Conservation (phyloP, 495 filamentous ascomycete species). For the Penicillium ochrochloron region DNA sequence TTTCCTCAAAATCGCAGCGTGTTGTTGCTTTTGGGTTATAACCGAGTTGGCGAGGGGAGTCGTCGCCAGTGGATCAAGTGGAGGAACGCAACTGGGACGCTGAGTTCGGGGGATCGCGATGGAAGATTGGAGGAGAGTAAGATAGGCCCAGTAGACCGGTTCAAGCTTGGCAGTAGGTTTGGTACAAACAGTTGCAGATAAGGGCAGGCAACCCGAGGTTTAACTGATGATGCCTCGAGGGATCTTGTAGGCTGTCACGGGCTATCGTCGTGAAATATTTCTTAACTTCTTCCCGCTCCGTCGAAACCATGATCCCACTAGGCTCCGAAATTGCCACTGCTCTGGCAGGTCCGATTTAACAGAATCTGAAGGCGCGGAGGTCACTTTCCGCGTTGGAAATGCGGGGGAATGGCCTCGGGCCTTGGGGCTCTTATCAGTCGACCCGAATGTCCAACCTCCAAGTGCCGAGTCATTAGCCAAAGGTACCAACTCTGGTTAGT, state of each 20-base stretch:
- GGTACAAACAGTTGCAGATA: background rate
- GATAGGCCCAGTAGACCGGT: background rate
- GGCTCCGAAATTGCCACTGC: background rate
- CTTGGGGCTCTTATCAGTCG: background rate
- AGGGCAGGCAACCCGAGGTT: background rate
- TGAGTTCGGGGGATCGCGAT: background rate
- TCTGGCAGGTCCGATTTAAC: background rate
- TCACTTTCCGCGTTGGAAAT: background rate
- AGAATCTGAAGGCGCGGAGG: background rate
- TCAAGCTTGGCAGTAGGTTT: background rate
- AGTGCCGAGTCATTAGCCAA: background rate
- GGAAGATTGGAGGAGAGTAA: background rate
- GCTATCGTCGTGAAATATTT: background rate
- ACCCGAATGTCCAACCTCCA: background rate
- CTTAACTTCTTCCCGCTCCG: background rate
- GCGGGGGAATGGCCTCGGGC: background rate
- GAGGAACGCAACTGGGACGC: background rate
- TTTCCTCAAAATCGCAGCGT: background rate
- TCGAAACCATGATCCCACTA: background rate
- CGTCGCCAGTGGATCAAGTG: background rate
- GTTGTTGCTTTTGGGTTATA: background rate
- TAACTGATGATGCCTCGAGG: background rate
- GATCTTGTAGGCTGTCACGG: background rate
- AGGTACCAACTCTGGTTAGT: conserved; percentile 9
- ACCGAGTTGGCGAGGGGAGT: background rate